Evolutionary conservation across 805 yeast genomes (phyloP).

Genomic region (Candida coquimbonensis): DNA sequence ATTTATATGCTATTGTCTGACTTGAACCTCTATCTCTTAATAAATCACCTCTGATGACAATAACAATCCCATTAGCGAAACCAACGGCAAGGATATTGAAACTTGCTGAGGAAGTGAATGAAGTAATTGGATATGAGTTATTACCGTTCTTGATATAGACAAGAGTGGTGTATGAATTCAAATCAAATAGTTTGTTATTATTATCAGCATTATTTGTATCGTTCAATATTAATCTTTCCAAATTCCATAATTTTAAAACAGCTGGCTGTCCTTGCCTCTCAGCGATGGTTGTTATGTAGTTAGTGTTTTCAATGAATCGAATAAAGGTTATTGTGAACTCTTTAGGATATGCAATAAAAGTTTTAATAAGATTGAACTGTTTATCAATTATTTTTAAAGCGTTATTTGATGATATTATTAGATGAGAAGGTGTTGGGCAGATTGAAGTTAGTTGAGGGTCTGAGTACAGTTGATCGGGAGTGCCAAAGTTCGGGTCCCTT

Average conservation of each 20-base stretch:
- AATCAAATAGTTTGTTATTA: slow-evolving; percentile 25
- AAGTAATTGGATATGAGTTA: slow-evolving; percentile 73
- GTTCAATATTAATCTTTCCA: slow-evolving; percentile 36
- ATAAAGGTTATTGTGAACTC: slow-evolving; percentile 61
- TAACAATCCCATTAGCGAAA: slow-evolving; percentile 75
- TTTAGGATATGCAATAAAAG: slow-evolving; percentile 58
- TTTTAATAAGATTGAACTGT: slow-evolving; percentile 37
- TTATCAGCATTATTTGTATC: slow-evolving; percentile 8
- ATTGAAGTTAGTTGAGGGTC: slow-evolving; percentile 67
- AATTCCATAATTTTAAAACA: slow-evolving; percentile 65
- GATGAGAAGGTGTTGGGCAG: slow-evolving; percentile 45
- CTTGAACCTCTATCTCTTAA: slow-evolving; percentile 84
- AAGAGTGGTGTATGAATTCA: slow-evolving; percentile 46
- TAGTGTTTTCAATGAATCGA: slow-evolving; percentile 38
- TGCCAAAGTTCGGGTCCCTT: slow-evolving; percentile 68
- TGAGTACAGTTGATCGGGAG: slow-evolving; percentile 62
- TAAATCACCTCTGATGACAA: slow-evolving; percentile 81
- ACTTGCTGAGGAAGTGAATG: slow-evolving; percentile 46
- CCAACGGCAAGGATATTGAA: slow-evolving; percentile 69
- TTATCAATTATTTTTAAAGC: slow-evolving; percentile 53
- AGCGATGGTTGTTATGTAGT: slow-evolving; percentile 62
- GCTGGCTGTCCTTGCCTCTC: slow-evolving; percentile 69
- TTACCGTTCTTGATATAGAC: slow-evolving; percentile 62
- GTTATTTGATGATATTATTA: slow-evolving; percentile 54
- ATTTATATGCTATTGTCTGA: slow-evolving; percentile 70